Evolutionary conservation across 306 rosid genomes (phyloP).

Genomic region (Castanea sativa): DNA sequence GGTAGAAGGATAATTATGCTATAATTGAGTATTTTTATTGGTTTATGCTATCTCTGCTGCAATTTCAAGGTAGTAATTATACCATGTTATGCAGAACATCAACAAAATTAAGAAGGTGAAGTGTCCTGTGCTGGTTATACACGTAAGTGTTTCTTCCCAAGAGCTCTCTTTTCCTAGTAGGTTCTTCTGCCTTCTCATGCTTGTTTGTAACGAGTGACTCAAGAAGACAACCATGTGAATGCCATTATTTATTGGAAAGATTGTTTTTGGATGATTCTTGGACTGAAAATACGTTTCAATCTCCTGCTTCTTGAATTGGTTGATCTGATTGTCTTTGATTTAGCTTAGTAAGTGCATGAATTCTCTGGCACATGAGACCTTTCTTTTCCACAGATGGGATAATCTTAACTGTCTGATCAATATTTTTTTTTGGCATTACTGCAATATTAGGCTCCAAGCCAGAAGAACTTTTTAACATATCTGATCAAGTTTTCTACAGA

Average conservation of each 20-base stretch:
- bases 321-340: background rate
- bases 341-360: background rate
- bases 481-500: background rate
- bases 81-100: conserved; percentile 65
- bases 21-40: conserved; percentile 7
- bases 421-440: background rate
- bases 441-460: background rate
- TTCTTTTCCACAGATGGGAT: background rate
- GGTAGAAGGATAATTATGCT: background rate
- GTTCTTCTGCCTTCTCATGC: conserved; percentile 2
- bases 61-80: conserved; percentile 4
- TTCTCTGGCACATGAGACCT: background rate
- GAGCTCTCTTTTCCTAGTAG: background rate
- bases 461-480: background rate
- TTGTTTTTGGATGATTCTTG: background rate
- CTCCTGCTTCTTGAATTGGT: background rate
- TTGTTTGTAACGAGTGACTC: conserved; percentile 3
- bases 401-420: background rate
- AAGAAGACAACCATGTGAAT: background rate
- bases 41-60: conserved; percentile 18
- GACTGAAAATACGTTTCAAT: background rate
- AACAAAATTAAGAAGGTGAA: conserved; percentile 93
- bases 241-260: background rate
- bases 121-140: conserved; percentile 96
- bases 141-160: conserved; percentile 59